Conservation (phyloP, 1,284 basidiomycete species). For the Cryptococcus maquisensis region DNA sequence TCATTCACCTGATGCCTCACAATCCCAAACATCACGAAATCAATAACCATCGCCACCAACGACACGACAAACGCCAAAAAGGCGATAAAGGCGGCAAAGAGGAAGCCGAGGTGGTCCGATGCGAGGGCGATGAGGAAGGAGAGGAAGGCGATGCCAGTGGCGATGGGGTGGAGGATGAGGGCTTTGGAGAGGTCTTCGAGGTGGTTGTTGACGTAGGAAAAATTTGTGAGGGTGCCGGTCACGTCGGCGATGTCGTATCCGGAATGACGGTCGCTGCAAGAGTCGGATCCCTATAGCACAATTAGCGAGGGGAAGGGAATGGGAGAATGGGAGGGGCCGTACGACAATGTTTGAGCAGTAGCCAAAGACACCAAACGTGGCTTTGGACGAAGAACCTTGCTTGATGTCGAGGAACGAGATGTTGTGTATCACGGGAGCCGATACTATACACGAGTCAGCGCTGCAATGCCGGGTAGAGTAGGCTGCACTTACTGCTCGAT, state of each 20-base stretch:
- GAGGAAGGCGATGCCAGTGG: constrained; percentile 34
- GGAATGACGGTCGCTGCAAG: constrained; percentile 7
- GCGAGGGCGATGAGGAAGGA: constrained; percentile 39
- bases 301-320: neutral
- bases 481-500: constrained; percentile 24
- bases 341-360: constrained; percentile 29
- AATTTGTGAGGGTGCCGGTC: constrained; percentile 13
- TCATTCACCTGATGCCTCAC: constrained; percentile 30
- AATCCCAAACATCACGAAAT: constrained; percentile 38
- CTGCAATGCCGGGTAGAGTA: neutral
- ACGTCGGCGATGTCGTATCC: constrained; percentile 30
- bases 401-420: constrained; percentile 35
- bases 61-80: constrained; percentile 40
- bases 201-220: constrained; percentile 15
- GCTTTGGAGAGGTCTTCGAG: constrained; percentile 32
- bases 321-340: constrained; percentile 1
- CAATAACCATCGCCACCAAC: constrained; percentile 41
- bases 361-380: constrained; percentile 40
- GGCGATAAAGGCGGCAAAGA: constrained; percentile 38
- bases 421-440: constrained; percentile 34
- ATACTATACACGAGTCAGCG: constrained; percentile 18
- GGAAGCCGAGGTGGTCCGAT: constrained; percentile 40
- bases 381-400: neutral
- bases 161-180: constrained; percentile 44
- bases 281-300: neutral